A percentile compares a stretch with the other conserved stretches of the same genome.
These are phyloP conservation scores for Leccinum rimulosum DNA, from an alignment of 768 basidiomycete species.

Conservation along the genomic window DNA sequence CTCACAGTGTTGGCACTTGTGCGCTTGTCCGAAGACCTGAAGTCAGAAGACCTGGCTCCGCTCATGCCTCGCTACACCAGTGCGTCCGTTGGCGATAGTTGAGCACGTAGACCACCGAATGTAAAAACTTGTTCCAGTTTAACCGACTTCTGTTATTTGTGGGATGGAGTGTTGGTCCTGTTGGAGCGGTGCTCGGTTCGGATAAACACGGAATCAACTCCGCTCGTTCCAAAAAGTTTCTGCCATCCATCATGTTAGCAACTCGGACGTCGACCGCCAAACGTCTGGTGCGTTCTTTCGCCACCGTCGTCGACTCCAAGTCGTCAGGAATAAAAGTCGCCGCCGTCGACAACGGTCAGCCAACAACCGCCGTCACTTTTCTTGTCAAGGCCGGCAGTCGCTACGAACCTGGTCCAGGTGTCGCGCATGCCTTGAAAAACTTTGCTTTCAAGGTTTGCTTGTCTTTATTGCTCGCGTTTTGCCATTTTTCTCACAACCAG, in stretches of 20 bases:
- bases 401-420: conserved; percentile 84
- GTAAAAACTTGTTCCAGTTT: too few relatives aligned
- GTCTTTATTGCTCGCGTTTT: not conserved
- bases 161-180: too few relatives aligned
- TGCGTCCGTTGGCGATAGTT: too few relatives aligned
- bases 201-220: conserved; percentile 33
- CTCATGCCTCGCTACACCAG: too few relatives aligned
- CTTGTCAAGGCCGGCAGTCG: conserved; percentile 91
- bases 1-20: too few relatives aligned
- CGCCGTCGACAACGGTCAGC: conserved; percentile 76
- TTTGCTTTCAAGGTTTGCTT: conserved; percentile 93
- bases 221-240: conserved; percentile 16
- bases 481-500: not conserved
- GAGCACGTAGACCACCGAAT: too few relatives aligned
- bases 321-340: conserved; percentile 80
- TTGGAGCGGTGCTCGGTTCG: conserved; percentile 2
- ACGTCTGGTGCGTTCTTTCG: conserved; percentile 70
- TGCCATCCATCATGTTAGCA: conserved; percentile 46
- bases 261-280: conserved; percentile 58
- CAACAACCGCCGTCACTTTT: conserved; percentile 84
- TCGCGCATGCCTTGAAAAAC: conserved; percentile 94
- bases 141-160: too few relatives aligned
- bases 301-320: conserved; percentile 71
- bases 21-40: too few relatives aligned
- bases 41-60: too few relatives aligned